Percentiles rank a stretch among this genome's conserved stretches.
Conservation (phyloP, 2,329 filamentous ascomycete genomes). For the Elsinoe perseae region DNA sequence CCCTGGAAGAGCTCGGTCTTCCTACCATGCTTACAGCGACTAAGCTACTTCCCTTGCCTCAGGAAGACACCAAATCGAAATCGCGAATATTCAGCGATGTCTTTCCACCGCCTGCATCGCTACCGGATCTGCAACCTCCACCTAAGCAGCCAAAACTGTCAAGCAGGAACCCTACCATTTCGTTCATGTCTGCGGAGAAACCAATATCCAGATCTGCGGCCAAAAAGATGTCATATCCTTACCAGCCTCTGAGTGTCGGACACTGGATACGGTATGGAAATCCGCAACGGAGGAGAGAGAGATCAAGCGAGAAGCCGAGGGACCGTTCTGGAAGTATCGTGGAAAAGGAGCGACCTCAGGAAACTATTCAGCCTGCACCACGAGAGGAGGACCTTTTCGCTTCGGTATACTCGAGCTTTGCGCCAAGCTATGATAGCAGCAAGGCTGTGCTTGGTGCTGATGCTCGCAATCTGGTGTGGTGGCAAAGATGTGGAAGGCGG, state of each 20-base stretch:
- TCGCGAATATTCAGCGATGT: slow-evolving; percentile 63
- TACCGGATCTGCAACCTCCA: slow-evolving; percentile 62
- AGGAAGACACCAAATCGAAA: slow-evolving; percentile 40
- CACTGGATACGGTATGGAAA: slow-evolving; percentile 55
- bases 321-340: slow-evolving; percentile 2
- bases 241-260: slow-evolving; percentile 57
- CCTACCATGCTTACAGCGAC: slow-evolving; percentile 68
- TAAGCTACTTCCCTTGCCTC: slow-evolving; percentile 51
- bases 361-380: slow-evolving; percentile 37
- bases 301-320: slow-evolving; percentile 47
- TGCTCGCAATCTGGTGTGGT: slow-evolving; percentile 64
- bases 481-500: slow-evolving; percentile 55
- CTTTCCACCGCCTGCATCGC: slow-evolving; percentile 59
- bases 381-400: slow-evolving; percentile 64
- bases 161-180: slow-evolving; percentile 48
- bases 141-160: slow-evolving; percentile 61
- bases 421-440: slow-evolving; percentile 66
- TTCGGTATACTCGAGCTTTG: slow-evolving; percentile 72
- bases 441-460: slow-evolving; percentile 61
- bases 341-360: slow-evolving; percentile 17
- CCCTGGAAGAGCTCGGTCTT: slow-evolving; percentile 57
- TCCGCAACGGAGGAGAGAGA: slow-evolving; percentile 34
- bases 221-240: slow-evolving; percentile 54
- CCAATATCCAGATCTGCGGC: slow-evolving; percentile 29
- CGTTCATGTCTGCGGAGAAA: slow-evolving; percentile 46